Evolutionary conservation across 202 grass and related monocot genomes (phyloP).

Genomic region (Brachypodium distachyon): DNA sequence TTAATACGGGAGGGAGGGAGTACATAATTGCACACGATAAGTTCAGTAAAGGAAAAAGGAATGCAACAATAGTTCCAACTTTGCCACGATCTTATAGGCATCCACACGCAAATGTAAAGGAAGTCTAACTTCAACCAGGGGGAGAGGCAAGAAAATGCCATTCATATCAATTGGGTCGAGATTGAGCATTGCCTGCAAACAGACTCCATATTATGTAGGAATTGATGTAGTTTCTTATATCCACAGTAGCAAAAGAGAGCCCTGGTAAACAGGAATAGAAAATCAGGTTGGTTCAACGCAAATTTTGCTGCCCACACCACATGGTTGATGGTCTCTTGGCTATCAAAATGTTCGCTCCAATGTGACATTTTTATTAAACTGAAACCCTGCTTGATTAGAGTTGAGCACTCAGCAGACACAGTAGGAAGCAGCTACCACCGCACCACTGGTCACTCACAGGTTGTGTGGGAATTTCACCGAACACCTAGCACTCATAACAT

Average conservation of each 20-base stretch:
- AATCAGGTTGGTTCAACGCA: not conserved
- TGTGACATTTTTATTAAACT: not conserved
- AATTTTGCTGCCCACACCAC: not conserved
- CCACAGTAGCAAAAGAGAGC: not conserved
- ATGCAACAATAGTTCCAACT: not conserved
- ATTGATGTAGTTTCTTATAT: not conserved
- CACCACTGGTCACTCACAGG: not conserved
- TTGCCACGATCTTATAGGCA: not conserved
- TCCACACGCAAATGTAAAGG: not conserved
- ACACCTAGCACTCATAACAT: slow-evolving; percentile 8
- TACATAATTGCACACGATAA: not conserved
- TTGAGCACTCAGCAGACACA: not conserved
- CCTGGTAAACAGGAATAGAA: not conserved
- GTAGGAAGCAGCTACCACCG: not conserved
- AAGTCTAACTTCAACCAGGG: not conserved
- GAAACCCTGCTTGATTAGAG: not conserved
- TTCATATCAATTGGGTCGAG: not conserved
- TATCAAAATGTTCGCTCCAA: not conserved
- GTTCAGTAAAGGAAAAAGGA: not conserved
- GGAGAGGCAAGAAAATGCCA: not conserved
- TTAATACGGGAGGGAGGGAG: too few relatives aligned
- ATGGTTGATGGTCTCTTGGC: not conserved
- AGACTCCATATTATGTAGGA: not conserved
- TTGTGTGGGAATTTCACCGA: slow-evolving; percentile 15
- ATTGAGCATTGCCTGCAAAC: not conserved